Percentiles rank a stretch among this genome's conserved stretches.
phyloP scores from a whole-genome alignment of 1,284 basidiomycete genomes.

The Puccinia sorghi region DNA sequence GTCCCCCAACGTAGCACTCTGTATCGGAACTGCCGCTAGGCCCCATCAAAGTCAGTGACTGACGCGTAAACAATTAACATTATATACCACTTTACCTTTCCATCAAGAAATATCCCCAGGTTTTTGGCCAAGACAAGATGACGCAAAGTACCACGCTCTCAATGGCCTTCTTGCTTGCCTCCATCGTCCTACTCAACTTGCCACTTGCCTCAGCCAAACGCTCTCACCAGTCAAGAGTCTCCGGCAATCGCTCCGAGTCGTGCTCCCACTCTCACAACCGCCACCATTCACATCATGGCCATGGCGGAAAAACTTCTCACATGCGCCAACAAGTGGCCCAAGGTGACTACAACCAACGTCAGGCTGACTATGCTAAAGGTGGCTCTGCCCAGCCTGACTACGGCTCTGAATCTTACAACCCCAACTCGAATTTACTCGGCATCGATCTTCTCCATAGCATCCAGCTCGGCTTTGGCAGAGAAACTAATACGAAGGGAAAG shows the following conservation, averaged over 20 bases:
- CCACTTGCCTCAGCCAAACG: neutral
- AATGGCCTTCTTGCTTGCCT: neutral
- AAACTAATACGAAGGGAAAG: neutral
- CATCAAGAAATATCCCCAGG: neutral
- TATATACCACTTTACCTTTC: neutral
- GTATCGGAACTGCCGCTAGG: neutral
- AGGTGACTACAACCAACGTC: no score
- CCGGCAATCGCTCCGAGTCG: no score
- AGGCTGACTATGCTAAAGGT: no score
- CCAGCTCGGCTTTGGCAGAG: neutral
- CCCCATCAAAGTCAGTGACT: neutral
- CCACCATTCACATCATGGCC: neutral
- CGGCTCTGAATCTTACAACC: slow-evolving; percentile 4
- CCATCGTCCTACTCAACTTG: neutral
- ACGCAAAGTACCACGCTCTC: neutral
- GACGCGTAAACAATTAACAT: neutral
- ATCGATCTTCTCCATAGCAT: neutral
- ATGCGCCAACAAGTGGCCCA: neutral
- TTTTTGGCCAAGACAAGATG: neutral
- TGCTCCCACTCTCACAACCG: no score
- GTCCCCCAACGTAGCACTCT: neutral
- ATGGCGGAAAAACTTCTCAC: neutral
- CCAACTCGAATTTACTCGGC: slow-evolving; percentile 9
- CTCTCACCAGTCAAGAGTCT: neutral
- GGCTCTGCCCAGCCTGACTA: neutral